These are phyloP conservation scores for Lotus japonicus DNA, from an alignment of 306 rosid species.

Conservation along the genomic window DNA sequence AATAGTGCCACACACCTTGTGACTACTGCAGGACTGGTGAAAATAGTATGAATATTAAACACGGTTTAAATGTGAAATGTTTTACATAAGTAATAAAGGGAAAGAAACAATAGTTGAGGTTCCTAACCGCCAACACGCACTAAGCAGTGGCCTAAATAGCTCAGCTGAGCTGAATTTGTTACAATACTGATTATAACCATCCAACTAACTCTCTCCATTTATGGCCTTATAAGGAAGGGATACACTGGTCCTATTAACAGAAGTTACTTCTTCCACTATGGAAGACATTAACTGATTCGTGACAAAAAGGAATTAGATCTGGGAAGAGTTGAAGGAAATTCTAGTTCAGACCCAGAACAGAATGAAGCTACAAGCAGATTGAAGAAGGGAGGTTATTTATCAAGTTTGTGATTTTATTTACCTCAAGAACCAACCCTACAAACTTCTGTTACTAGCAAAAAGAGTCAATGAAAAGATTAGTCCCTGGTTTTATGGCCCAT, in stretches of 20 bases:
- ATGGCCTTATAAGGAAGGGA: background rate
- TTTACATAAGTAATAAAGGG: conserved; percentile 2
- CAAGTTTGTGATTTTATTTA: background rate
- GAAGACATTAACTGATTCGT: background rate
- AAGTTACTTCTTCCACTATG: background rate
- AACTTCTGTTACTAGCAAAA: background rate
- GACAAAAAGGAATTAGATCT: background rate
- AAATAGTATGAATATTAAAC: conserved; percentile 36
- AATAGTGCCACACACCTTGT: conserved; percentile 91
- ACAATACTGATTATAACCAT: background rate
- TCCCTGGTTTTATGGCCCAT: background rate
- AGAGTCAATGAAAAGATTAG: background rate
- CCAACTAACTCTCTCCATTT: background rate
- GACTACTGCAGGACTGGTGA: conserved; percentile 92
- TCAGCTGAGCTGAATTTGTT: background rate
- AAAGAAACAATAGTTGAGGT: background rate
- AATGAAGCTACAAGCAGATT: conserved; percentile 4
- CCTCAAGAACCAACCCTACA: background rate
- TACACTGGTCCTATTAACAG: background rate
- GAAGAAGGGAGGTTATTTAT: background rate
- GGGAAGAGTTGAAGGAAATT: background rate
- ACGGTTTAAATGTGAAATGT: background rate
- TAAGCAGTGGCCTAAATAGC: background rate
- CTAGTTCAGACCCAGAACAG: background rate
- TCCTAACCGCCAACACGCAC: background rate